phyloP scores from a whole-genome alignment of 495 filamentous ascomycete genomes.

The Glonium stellatum region DNA sequence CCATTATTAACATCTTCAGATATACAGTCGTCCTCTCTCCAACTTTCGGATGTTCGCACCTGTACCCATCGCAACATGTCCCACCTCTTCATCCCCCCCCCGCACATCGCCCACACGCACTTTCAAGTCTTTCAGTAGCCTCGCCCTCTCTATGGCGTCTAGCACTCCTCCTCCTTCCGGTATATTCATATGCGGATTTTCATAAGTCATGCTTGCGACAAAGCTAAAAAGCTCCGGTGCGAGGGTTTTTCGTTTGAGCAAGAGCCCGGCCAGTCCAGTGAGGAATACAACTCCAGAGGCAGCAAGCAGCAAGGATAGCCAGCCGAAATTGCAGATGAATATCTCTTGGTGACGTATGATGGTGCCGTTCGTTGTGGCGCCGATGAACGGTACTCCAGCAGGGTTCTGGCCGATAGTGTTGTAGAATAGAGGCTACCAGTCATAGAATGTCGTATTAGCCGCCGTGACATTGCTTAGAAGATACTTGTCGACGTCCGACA shows the following conservation, averaged over 20 bases:
- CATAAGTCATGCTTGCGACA: slow-evolving; percentile 29
- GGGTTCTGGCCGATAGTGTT: not conserved
- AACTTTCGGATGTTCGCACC: slow-evolving; percentile 17
- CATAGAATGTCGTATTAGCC: slow-evolving; percentile 1
- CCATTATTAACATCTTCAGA: no score
- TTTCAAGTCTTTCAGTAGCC: slow-evolving; percentile 17
- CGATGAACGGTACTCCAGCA: slow-evolving; percentile 13
- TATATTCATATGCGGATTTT: slow-evolving; percentile 21
- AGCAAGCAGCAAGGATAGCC: slow-evolving; percentile 19
- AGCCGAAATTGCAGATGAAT: slow-evolving; percentile 19
- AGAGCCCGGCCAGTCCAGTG: slow-evolving; percentile 5
- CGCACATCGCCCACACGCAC: slow-evolving; percentile 25
- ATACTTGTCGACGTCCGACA: slow-evolving; percentile 12
- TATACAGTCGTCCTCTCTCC: slow-evolving; percentile 20
- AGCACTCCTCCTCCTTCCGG: slow-evolving; percentile 17
- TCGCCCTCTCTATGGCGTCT: slow-evolving; percentile 25
- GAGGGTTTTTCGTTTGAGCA: slow-evolving; percentile 16
- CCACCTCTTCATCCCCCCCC: slow-evolving; percentile 12
- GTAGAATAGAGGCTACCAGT: slow-evolving; percentile 10
- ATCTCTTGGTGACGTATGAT: slow-evolving; percentile 7
- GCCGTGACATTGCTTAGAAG: slow-evolving; percentile 17
- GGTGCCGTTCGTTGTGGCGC: slow-evolving; percentile 19
- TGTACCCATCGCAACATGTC: slow-evolving; percentile 24
- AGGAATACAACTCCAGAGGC: slow-evolving; percentile 16
- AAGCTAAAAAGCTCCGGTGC: slow-evolving; percentile 27